These are phyloP conservation scores for Cylindrotheca fusiformis DNA, from an alignment of 108 stramenopile genomes.

Conservation along the genomic window DNA sequence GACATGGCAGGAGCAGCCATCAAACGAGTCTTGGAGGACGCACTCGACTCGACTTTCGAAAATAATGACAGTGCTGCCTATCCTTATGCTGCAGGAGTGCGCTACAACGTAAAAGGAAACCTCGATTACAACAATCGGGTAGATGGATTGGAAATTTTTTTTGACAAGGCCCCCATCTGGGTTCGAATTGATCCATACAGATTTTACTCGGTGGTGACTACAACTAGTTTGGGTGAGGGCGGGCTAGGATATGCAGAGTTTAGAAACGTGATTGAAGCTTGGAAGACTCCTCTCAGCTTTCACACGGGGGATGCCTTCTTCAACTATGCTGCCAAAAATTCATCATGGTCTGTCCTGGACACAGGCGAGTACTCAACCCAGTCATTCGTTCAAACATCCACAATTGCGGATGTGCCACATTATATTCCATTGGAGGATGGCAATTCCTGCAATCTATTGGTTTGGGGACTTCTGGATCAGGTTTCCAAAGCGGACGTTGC, in stretches of 20 bases:
- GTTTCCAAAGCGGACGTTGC: slow-evolving; percentile 35
- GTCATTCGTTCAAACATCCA: slow-evolving; percentile 11
- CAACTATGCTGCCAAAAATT: slow-evolving; percentile 31
- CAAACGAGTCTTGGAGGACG: slow-evolving; percentile 37
- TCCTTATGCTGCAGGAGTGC: slow-evolving; percentile 57
- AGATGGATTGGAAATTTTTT: slow-evolving; percentile 21
- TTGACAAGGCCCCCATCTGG: slow-evolving; percentile 22
- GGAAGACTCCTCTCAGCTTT: slow-evolving; percentile 26
- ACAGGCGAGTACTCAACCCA: slow-evolving; percentile 34
- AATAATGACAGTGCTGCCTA: slow-evolving; percentile 24
- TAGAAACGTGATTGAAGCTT: slow-evolving; percentile 26
- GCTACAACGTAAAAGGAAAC: slow-evolving; percentile 42
- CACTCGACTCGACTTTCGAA: slow-evolving; percentile 24
- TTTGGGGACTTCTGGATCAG: slow-evolving; percentile 39
- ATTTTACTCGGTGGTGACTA: slow-evolving; percentile 53
- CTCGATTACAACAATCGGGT: slow-evolving; percentile 24
- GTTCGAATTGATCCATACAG: slow-evolving; percentile 26
- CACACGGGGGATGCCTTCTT: slow-evolving; percentile 44
- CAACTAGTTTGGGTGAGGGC: slow-evolving; percentile 36
- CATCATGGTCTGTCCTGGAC: slow-evolving; percentile 14
- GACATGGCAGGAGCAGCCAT: slow-evolving; percentile 41
- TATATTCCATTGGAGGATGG: slow-evolving; percentile 30
- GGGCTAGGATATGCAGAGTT: slow-evolving; percentile 42
- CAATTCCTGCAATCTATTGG: slow-evolving; percentile 39
- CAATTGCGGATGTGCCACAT: slow-evolving; percentile 15